These are phyloP conservation scores for Penicillium bovifimosum DNA, from an alignment of 495 filamentous ascomycete species.

Conservation along the genomic window DNA sequence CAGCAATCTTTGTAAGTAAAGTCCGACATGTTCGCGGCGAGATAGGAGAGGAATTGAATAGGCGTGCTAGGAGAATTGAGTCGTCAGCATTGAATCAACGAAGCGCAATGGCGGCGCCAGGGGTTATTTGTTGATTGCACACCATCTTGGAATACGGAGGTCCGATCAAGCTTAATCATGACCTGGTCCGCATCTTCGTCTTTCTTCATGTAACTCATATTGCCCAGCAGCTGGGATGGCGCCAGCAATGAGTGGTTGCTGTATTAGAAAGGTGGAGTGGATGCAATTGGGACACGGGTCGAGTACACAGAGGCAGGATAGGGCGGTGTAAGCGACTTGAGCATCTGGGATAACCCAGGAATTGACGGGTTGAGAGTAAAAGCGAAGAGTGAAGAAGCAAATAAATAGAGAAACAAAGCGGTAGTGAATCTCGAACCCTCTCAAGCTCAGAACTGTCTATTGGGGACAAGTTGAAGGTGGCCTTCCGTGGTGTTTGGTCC, in stretches of 20 bases:
- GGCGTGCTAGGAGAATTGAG: conserved; percentile 59
- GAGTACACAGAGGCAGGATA: conserved; percentile 26
- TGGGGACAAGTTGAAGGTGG: conserved; percentile 43
- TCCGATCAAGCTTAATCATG: conserved; percentile 94
- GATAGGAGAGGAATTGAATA: conserved; percentile 96
- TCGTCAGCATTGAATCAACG: conserved; percentile 14
- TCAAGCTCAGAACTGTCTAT: conserved; percentile 27
- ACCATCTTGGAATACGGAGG: conserved; percentile 99
- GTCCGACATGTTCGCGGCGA: conserved; percentile 92
- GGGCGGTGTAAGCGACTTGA: conserved; percentile 32
- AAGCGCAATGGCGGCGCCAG: conserved; percentile 16
- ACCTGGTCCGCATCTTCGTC: conserved; percentile 93
- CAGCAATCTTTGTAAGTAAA: conserved; percentile 93
- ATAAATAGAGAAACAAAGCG: conserved; percentile 11
- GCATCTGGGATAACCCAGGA: conserved; percentile 21
- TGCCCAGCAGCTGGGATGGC: conserved; percentile 37
- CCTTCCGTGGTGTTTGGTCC: conserved; percentile 43
- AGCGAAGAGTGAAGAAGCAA: background rate
- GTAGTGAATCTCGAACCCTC: conserved; percentile 16
- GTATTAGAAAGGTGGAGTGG: conserved; percentile 16
- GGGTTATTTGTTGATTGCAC: conserved; percentile 28
- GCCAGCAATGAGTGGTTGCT: conserved; percentile 29
- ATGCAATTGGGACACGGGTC: conserved; percentile 23
- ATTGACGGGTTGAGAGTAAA: conserved; percentile 3
- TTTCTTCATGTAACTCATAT: conserved; percentile 96